Percentiles rank a stretch among this genome's conserved stretches.
phyloP scores from a whole-genome alignment of 2,329 filamentous ascomycete species.

The Fusarium haematococcum region DNA sequence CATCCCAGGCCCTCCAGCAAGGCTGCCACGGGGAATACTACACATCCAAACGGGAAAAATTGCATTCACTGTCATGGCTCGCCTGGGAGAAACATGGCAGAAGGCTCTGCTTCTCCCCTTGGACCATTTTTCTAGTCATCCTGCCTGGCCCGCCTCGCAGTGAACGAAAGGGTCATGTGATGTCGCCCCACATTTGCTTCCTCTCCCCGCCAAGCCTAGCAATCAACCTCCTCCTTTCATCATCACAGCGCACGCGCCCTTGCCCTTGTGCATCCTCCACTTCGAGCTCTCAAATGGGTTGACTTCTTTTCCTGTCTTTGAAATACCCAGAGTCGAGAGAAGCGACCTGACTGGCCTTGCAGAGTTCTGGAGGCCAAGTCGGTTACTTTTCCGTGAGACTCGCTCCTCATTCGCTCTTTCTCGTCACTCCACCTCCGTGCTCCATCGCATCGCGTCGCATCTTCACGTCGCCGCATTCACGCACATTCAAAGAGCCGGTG shows the following conservation, averaged over 20 bases:
- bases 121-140: not conserved
- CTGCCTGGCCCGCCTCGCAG: not conserved
- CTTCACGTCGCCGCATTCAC: not conserved
- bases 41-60: not conserved
- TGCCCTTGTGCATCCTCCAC: not conserved
- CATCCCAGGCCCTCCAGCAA: not conserved
- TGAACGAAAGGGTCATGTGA: not conserved
- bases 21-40: not conserved
- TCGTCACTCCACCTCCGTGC: not conserved
- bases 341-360: conserved; percentile 1
- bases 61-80: not conserved
- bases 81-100: not conserved
- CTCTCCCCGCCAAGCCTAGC: not conserved
- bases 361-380: conserved; percentile 1
- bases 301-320: not conserved
- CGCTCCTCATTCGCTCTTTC: not conserved
- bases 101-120: not conserved
- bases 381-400: conserved; percentile 1
- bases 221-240: not conserved
- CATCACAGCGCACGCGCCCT: not conserved
- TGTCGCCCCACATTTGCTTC: not conserved
- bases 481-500: not conserved
- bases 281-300: not conserved
- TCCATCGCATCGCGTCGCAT: not conserved
- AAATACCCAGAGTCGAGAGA: not conserved